A percentile compares a stretch with the other conserved stretches of the same genome.
phyloP scores from a whole-genome alignment of 345 rosid genomes.

The Brassica carinata region DNA sequence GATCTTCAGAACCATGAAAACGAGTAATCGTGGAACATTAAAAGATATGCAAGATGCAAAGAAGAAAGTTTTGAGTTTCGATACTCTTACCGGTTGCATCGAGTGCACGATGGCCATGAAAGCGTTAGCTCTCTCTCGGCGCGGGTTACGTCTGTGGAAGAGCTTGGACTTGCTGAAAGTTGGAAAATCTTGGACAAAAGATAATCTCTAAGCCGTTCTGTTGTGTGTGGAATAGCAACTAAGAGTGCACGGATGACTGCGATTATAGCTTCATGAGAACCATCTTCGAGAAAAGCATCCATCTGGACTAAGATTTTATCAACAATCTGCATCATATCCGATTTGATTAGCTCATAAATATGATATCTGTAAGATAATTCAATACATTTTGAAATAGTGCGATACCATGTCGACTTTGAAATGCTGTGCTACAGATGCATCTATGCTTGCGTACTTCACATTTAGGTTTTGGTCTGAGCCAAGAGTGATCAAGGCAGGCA shows the following conservation, averaged over 20 bases:
- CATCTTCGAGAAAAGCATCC: constrained; percentile 99
- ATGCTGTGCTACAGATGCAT: constrained; percentile 94
- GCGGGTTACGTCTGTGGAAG: constrained; percentile 68
- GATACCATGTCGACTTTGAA: constrained; percentile 89
- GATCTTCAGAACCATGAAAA: constrained; percentile 52
- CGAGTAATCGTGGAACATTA: constrained; percentile 3
- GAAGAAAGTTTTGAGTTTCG: constrained; percentile 31
- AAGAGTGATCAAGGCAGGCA: constrained; percentile 93
- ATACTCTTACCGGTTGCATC: constrained; percentile 77
- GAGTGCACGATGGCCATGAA: constrained; percentile 92
- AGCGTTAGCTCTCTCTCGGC: constrained; percentile 81
- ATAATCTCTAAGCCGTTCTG: constrained; percentile 87
- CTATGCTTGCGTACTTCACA: constrained; percentile 95
- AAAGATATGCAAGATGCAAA: constrained; percentile 6
- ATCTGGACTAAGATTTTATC: constrained; percentile 97
- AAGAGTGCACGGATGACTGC: constrained; percentile 88
- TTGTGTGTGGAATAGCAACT: constrained; percentile 90
- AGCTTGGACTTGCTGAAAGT: constrained; percentile 61
- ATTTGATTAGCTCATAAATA: constrained; percentile 27
- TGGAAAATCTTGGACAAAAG: constrained; percentile 88
- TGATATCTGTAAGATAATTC: background rate
- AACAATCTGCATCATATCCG: constrained; percentile 67
- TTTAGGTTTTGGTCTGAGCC: constrained; percentile 91
- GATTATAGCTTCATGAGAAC: constrained; percentile 90
- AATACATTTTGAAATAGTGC: background rate